Percentiles rank a stretch among this genome's conserved stretches.
Conservation (phyloP, 176 grass and related monocot genomes). For the Oryza longistaminata region DNA sequence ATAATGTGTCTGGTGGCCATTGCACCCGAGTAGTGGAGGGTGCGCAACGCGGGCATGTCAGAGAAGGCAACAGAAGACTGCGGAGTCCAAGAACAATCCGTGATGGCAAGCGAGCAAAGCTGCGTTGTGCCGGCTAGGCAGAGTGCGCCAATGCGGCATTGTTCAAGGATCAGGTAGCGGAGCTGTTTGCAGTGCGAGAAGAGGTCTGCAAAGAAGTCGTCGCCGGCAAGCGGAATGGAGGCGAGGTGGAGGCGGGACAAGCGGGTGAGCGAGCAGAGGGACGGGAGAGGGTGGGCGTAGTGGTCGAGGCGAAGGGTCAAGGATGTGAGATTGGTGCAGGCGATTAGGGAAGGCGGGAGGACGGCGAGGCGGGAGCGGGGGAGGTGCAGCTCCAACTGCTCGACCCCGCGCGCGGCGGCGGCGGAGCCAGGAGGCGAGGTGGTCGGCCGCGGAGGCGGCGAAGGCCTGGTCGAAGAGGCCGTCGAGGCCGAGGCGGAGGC, state of each 20-base stretch:
- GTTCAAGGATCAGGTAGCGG: slow-evolving; percentile 26
- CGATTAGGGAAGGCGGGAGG: slow-evolving; percentile 37
- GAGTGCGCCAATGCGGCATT: slow-evolving; percentile 45
- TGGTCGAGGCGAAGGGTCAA: slow-evolving; percentile 43
- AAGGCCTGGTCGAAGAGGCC: slow-evolving; percentile 49
- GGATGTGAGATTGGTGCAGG: slow-evolving; percentile 46
- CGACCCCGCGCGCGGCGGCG: slow-evolving; percentile 47
- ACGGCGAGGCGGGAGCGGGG: slow-evolving; percentile 51
- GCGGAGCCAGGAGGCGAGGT: slow-evolving; percentile 52
- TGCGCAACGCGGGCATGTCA: slow-evolving; percentile 27
- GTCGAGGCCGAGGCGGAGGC: slow-evolving; percentile 50
- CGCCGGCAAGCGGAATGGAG: slow-evolving; percentile 20
- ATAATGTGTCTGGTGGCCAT: slow-evolving; percentile 44
- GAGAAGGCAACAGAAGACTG: slow-evolving; percentile 33
- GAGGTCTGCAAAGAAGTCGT: slow-evolving; percentile 46
- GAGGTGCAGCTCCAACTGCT: slow-evolving; percentile 46
- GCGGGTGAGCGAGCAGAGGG: slow-evolving; percentile 28
- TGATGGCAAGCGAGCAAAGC: slow-evolving; percentile 43
- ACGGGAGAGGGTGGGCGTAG: slow-evolving; percentile 41
- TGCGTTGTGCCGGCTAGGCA: slow-evolving; percentile 29
- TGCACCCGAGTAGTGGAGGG: slow-evolving; percentile 43
- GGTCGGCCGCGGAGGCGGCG: slow-evolving; percentile 35
- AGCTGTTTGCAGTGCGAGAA: slow-evolving; percentile 37
- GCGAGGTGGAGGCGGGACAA: slow-evolving; percentile 47
- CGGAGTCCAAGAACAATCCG: slow-evolving; percentile 42